Evolutionary conservation across 192 early-diverging fungal genomes (phyloP).

Genomic region (Piromyces finnis): DNA sequence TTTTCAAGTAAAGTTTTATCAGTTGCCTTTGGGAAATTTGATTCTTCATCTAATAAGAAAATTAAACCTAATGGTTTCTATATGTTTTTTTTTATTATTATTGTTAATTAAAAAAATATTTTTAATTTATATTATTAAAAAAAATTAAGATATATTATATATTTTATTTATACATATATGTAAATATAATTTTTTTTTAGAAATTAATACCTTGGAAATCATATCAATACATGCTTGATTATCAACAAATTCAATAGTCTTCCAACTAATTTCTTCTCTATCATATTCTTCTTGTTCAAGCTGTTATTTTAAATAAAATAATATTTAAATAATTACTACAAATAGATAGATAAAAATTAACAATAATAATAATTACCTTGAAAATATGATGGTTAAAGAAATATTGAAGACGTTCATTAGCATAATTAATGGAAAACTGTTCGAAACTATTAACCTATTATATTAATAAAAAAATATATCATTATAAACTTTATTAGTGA

Average conservation of each 20-base stretch:
- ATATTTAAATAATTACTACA: neutral
- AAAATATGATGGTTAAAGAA: constrained; percentile 41
- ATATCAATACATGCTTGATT: constrained; percentile 28
- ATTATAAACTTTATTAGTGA: no score
- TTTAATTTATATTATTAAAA: no score
- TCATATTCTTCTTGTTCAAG: constrained; percentile 15
- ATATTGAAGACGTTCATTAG: constrained; percentile 27
- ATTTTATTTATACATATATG: neutral
- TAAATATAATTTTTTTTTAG: no score
- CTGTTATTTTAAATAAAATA: constrained; percentile 3
- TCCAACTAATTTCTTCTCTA: constrained; percentile 28
- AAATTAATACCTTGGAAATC: constrained; percentile 12
- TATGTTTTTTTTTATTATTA: neutral
- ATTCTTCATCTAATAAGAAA: constrained; percentile 30
- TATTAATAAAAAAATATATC: no score
- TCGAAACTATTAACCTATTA: constrained; percentile 32
- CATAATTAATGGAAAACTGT: constrained; percentile 31
- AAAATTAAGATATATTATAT: no score
- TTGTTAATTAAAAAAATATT: no score
- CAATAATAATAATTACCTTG: constrained; percentile 10
- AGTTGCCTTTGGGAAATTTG: constrained; percentile 29
- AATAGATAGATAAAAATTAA: neutral
- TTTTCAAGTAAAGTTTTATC: constrained; percentile 29
- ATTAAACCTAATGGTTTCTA: constrained; percentile 25
- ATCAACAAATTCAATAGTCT: constrained; percentile 28